Conservation (phyloP, 2,329 filamentous ascomycete species). For the Clonostachys byssicola region DNA sequence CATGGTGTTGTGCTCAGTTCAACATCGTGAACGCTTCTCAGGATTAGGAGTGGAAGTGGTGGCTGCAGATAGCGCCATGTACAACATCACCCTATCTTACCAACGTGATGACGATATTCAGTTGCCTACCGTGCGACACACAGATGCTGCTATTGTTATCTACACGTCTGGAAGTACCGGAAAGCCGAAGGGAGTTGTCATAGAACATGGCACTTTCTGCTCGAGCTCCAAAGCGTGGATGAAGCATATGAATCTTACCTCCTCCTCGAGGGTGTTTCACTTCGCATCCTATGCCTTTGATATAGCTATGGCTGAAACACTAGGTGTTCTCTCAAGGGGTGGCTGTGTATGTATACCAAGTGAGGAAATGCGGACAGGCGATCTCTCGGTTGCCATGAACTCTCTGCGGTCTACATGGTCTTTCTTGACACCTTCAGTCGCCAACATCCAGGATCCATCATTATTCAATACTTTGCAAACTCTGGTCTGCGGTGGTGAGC, state of each 20-base stretch:
- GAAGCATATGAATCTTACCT: slow-evolving; percentile 2
- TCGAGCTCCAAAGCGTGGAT: slow-evolving; percentile 8
- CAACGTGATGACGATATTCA: too few species aligned
- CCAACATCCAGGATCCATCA: slow-evolving; percentile 2
- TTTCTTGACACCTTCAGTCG: slow-evolving; percentile 9
- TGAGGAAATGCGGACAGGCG: slow-evolving; percentile 5
- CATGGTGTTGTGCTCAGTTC: slow-evolving; percentile 3
- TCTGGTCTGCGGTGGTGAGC: slow-evolving; percentile 11
- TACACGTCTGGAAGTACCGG: slow-evolving; percentile 8
- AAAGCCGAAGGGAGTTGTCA: slow-evolving; percentile 12
- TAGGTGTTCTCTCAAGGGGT: slow-evolving; percentile 3
- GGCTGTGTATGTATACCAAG: slow-evolving; percentile 8
- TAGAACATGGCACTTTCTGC: slow-evolving; percentile 9
- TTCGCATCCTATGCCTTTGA: slow-evolving; percentile 8
- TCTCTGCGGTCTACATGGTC: slow-evolving; percentile 5
- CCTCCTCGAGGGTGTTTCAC: not conserved
- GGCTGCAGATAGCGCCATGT: too few species aligned
- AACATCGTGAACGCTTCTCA: too few species aligned
- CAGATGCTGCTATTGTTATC: slow-evolving; percentile 1
- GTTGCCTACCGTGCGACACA: slow-evolving; percentile 1
- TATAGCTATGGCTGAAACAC: slow-evolving; percentile 3
- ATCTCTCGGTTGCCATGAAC: slow-evolving; percentile 6
- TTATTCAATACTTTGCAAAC: slow-evolving; percentile 5
- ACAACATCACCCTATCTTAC: too few species aligned
- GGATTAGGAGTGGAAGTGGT: too few species aligned